Conservation (phyloP, 176 grass and related monocot species). For the Avena eriantha region DNA sequence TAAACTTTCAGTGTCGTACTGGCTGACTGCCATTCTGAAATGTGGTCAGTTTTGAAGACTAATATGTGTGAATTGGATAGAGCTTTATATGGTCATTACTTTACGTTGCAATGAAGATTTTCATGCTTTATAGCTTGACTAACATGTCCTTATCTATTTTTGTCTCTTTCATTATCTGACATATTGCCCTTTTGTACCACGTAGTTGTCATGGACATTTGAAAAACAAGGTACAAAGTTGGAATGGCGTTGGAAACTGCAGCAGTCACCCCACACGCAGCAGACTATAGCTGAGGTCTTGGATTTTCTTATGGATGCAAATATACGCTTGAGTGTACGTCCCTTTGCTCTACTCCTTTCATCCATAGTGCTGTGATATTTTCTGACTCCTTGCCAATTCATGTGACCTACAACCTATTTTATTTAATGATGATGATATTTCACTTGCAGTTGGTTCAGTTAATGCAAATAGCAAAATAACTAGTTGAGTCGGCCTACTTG, state of each 20-base stretch:
- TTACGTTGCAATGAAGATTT: background rate
- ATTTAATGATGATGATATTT: background rate
- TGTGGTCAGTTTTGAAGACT: background rate
- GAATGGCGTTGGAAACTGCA: constrained; percentile 97
- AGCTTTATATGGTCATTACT: background rate
- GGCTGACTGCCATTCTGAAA: background rate
- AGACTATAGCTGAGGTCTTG: constrained; percentile 72
- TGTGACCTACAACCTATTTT: background rate
- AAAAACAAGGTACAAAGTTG: constrained; percentile 84
- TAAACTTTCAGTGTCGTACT: background rate
- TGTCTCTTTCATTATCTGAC: background rate
- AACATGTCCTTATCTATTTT: background rate
- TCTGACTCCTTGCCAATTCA: background rate
- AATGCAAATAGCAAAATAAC: background rate
- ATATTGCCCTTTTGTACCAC: constrained; percentile 9
- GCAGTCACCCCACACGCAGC: constrained; percentile 61
- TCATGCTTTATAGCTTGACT: background rate
- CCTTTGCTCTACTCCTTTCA: background rate
- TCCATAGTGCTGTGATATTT: background rate
- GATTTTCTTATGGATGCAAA: constrained; percentile 97
- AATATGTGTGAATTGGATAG: background rate
- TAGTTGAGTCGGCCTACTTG: background rate
- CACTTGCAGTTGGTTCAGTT: background rate
- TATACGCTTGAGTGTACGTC: constrained; percentile 88
- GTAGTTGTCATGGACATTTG: constrained; percentile 93